phyloP scores from a whole-genome alignment of 2,329 filamentous ascomycete genomes.

The Colletotrichum sublineola region DNA sequence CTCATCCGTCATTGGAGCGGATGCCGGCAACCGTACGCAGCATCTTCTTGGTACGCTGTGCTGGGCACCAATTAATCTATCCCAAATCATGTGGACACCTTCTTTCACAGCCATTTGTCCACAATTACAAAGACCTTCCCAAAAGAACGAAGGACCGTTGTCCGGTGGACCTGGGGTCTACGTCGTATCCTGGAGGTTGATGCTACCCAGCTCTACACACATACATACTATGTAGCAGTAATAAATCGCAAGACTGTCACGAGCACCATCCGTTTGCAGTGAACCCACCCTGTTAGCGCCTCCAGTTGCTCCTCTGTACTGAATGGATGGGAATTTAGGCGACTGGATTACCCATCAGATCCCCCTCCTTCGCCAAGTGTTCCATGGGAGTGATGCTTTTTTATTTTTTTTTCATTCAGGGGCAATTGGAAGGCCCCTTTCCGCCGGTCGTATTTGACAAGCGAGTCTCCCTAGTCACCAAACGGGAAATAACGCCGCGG shows the following conservation, averaged over 20 bases:
- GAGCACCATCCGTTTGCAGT: background rate
- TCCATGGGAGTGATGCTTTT: background rate
- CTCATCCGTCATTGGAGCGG: background rate
- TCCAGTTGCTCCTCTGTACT: background rate
- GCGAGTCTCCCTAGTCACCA: background rate
- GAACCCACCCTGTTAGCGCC: background rate
- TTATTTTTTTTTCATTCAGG: background rate
- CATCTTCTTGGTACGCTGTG: background rate
- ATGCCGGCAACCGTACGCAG: background rate
- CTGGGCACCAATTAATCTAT: background rate
- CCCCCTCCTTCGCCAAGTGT: background rate
- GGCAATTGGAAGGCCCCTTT: background rate
- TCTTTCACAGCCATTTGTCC: no score
- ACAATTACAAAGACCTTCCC: background rate
- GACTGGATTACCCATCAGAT: background rate
- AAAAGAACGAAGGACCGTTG: background rate
- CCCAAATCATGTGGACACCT: background rate
- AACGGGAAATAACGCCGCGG: conserved; percentile 12
- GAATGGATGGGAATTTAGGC: background rate
- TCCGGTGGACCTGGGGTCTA: no score
- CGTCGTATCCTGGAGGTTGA: background rate
- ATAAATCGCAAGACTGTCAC: background rate
- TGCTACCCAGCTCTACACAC: background rate
- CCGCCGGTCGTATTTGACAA: background rate
- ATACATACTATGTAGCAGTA: no score